phyloP scores from a whole-genome alignment of 2,329 filamentous ascomycete species.

The Aureobasidium sp. region DNA sequence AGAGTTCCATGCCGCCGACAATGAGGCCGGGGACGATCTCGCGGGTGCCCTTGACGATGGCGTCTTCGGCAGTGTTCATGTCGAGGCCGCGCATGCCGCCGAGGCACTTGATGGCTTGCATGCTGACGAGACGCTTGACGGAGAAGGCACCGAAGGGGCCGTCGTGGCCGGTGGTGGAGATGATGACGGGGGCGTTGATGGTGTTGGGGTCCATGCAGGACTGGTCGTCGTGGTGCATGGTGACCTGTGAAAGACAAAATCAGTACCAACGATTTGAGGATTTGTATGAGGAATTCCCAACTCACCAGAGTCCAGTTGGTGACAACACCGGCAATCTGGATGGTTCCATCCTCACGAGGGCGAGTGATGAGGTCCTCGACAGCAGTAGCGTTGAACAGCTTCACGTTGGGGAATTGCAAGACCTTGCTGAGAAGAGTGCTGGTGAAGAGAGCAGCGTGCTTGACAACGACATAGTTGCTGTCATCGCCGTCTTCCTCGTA shows the following conservation, averaged over 20 bases:
- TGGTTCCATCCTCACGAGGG: slow-evolving; percentile 41
- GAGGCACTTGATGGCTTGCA: slow-evolving; percentile 73
- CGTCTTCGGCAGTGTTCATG: slow-evolving; percentile 86
- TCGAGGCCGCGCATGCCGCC: slow-evolving; percentile 90
- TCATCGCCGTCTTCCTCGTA: slow-evolving; percentile 70
- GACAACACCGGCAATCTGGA: slow-evolving; percentile 80
- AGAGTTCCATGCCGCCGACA: slow-evolving; percentile 91
- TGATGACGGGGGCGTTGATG: slow-evolving; percentile 82
- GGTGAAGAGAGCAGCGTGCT: slow-evolving; percentile 89
- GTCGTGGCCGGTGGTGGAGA: slow-evolving; percentile 87
- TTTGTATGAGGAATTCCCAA: not conserved
- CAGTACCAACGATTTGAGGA: slow-evolving; percentile 30
- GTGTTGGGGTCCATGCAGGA: slow-evolving; percentile 94
- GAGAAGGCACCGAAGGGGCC: slow-evolving; percentile 85
- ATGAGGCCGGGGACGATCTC: slow-evolving; percentile 83
- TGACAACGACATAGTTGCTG: slow-evolving; percentile 74
- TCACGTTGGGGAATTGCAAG: slow-evolving; percentile 77
- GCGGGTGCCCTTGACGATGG: slow-evolving; percentile 84
- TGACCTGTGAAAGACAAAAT: not conserved
- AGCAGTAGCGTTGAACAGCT: slow-evolving; percentile 90
- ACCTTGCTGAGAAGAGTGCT: slow-evolving; percentile 79
- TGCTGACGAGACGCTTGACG: slow-evolving; percentile 83
- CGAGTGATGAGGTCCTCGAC: slow-evolving; percentile 92
- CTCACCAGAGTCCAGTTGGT: slow-evolving; percentile 88
- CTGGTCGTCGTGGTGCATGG: slow-evolving; percentile 35